Conservation (phyloP, 768 basidiomycete genomes). For the Clavulina sp. region DNA sequence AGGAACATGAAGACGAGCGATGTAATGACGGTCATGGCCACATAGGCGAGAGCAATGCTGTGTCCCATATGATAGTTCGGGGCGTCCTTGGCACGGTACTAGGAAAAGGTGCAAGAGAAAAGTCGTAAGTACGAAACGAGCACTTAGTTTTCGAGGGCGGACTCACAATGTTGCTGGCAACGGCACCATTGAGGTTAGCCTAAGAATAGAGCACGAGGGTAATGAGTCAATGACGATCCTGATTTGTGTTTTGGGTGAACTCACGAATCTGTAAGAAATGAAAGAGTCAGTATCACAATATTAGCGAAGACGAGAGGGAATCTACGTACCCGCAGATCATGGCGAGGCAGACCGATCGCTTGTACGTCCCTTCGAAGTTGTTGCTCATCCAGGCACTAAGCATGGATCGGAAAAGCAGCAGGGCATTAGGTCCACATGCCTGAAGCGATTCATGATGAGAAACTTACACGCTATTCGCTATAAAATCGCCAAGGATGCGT, state of each 20-base stretch:
- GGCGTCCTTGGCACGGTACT: conserved; percentile 47
- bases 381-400: conserved; percentile 55
- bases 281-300: too few species aligned
- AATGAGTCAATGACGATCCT: too few species aligned
- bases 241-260: too few species aligned
- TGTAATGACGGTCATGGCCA: conserved; percentile 39
- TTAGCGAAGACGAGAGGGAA: too few species aligned
- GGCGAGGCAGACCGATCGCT: conserved; percentile 51
- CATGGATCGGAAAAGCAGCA: too few species aligned
- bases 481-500: too few species aligned
- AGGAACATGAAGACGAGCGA: conserved; percentile 27
- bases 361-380: conserved; percentile 60
- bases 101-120: background rate
- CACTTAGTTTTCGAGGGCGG: conserved; percentile 23
- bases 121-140: background rate
- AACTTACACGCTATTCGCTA: too few species aligned
- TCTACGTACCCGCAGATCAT: conserved; percentile 32
- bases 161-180: conserved; percentile 16
- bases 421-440: too few species aligned
- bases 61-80: conserved; percentile 61
- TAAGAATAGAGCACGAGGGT: too few species aligned
- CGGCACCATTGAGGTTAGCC: background rate
- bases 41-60: conserved; percentile 50
- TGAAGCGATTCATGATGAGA: too few species aligned
- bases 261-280: too few species aligned